A percentile compares a stretch with the other conserved stretches of the same genome.
phyloP scores from a whole-genome alignment of 768 basidiomycete genomes.

The Panaeolus papilionaceus region DNA sequence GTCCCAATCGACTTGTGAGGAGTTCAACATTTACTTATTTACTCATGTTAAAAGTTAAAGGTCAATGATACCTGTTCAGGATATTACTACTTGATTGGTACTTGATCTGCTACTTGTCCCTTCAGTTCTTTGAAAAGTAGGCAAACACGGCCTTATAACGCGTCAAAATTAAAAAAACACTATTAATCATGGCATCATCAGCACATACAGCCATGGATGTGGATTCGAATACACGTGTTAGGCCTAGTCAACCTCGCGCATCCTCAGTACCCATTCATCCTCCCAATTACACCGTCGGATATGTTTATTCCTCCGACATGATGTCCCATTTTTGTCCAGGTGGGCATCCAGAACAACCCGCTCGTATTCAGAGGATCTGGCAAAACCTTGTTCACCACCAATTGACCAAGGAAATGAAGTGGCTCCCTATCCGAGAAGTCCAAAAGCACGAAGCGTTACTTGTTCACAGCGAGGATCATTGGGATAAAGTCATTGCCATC shows the following conservation, averaged over 20 bases:
- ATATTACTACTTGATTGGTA: neutral
- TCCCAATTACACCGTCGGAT: constrained; percentile 67
- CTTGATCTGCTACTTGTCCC: constrained; percentile 1
- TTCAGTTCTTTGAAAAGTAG: neutral
- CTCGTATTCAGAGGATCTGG: constrained; percentile 83
- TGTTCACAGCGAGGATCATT: constrained; percentile 90
- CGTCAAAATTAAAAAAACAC: neutral
- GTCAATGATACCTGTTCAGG: neutral
- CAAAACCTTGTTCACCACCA: constrained; percentile 63
- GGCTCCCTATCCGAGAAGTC: constrained; percentile 77
- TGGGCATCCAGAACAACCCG: constrained; percentile 74
- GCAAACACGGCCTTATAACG: neutral
- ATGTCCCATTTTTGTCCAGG: constrained; percentile 69
- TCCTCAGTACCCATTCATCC: constrained; percentile 48
- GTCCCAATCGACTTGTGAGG: too few relatives aligned
- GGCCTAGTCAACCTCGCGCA: constrained; percentile 40
- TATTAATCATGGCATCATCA: constrained; percentile 1
- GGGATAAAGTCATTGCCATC: constrained; percentile 88
- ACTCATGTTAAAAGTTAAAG: neutral
- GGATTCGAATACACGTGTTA: neutral
- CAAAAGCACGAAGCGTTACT: constrained; percentile 81
- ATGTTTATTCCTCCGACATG: constrained; percentile 89
- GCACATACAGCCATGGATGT: neutral
- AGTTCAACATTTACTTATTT: neutral
- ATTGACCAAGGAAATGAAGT: constrained; percentile 75